Evolutionary conservation across 345 rosid species (phyloP), one percentile per base, ranked within the genome.

Genomic region (Linum usitatissimum): DNA sequence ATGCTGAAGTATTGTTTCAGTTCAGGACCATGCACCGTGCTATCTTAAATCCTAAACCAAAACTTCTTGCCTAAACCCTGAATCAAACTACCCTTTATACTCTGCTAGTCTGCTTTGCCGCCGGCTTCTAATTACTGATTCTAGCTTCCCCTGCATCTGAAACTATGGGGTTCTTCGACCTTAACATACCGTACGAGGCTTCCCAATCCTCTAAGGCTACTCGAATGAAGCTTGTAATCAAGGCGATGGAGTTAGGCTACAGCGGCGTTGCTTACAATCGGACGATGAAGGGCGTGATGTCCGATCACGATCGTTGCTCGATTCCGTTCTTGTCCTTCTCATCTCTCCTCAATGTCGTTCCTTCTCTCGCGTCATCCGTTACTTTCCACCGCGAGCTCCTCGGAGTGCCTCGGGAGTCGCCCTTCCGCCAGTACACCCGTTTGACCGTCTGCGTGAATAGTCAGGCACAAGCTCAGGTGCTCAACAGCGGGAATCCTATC

Each of bases 381-480:
- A 73, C 72, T 30, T 62, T 85, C 82, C 96, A 86, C 74, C 96
- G 96, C 17, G 80, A 83, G 70, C 80, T 87, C 40, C 96, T 93
- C 30, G 73, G 82, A 12, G 68, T 84, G 64, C 84, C 87, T 0
- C 80, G 80, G 61, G 49, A 76, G 68, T 73, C 90, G 21, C 82
- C 96, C 60, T 87, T 86, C 80, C 86, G 95, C 38, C 96, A 90
- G 81, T 90, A 87, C 85, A 83, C 92, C 7, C 95, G 97, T 64
- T 76, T 90, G 69, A 86, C 94, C 0, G 85, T 93, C 62, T 68
- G 63, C 18, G 82, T 82, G 1, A 96, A 93, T 20, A 74, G 59
- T 17, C 61, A 71, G 1, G 66, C 86, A 60, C 93, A 87, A 73
- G 71, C 81, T 18, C 86, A 74, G 66, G 78, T 75, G 13, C 79